Conservation (phyloP, 2,329 filamentous ascomycete species). For the Ascochyta clinopodiicola region DNA sequence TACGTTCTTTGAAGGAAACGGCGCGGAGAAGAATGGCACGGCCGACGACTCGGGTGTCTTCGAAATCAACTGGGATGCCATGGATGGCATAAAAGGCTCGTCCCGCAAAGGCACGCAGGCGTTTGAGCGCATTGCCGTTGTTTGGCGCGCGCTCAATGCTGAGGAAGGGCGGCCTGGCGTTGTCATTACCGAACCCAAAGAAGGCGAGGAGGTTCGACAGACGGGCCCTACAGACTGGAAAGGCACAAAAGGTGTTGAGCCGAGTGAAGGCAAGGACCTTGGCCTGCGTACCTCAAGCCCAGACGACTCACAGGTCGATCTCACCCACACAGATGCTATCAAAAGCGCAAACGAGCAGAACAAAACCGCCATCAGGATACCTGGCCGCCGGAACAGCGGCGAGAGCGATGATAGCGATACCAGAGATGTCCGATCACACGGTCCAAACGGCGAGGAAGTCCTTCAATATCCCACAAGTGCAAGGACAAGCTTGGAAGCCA, state of each 20-base stretch:
- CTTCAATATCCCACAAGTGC: slow-evolving; percentile 35
- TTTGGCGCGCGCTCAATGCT: slow-evolving; percentile 69
- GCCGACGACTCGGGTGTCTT: slow-evolving; percentile 74
- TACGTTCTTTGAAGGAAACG: slow-evolving; percentile 84
- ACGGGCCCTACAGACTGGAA: slow-evolving; percentile 77
- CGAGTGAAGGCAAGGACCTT: slow-evolving; percentile 66
- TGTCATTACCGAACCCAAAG: slow-evolving; percentile 69
- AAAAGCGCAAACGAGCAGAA: slow-evolving; percentile 51
- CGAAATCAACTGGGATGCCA: slow-evolving; percentile 73
- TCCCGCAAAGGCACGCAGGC: slow-evolving; percentile 80
- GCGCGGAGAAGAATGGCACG: slow-evolving; percentile 70
- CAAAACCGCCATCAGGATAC: slow-evolving; percentile 32
- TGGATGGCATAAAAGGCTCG: slow-evolving; percentile 96
- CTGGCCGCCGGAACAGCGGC: slow-evolving; percentile 36
- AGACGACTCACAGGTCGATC: slow-evolving; percentile 62
- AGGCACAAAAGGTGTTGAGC: slow-evolving; percentile 53
- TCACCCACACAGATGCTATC: slow-evolving; percentile 77
- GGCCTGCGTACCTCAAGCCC: slow-evolving; percentile 72
- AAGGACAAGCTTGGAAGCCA: slow-evolving; percentile 19
- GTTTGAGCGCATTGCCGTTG: slow-evolving; percentile 81
- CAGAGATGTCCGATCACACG: slow-evolving; percentile 50
- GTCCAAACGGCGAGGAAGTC: slow-evolving; percentile 42
- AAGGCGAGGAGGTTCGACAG: slow-evolving; percentile 74
- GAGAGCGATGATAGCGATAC: slow-evolving; percentile 43
- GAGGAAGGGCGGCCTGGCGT: slow-evolving; percentile 43